Base-by-base conservation (phyloP, 2,329 filamentous ascomycete genomes). In the Sporothrix globosa region DNA sequence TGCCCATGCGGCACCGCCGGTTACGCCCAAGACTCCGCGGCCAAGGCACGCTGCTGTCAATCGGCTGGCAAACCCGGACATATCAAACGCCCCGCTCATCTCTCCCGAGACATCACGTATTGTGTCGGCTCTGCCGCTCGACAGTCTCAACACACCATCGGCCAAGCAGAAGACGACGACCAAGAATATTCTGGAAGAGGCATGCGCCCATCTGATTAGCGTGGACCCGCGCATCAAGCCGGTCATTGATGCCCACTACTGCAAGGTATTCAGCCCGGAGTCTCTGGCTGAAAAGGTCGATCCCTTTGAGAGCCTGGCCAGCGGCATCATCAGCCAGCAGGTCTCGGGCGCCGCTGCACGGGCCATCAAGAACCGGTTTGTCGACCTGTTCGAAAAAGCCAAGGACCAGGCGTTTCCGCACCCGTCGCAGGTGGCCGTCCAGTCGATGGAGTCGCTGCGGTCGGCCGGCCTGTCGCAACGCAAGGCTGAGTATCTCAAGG, bases 271-370 rank as follows among this genome's bases (percentile, higher is more conserved):
- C 81, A 91, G 90, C 1, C 87, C 92, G 0, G 90, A 91, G 73
- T 93, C 93, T 0, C 82, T 98, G n/a, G 88, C 90, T 39, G 93
- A 97, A 79, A 85, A 88, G 73, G 88, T 97, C 72, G 93, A 98
- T 80, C 96, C 96, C 0, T 99, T 97, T 77, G 90, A 91, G 75
- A 90, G 88, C 70, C 85, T 99, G 46, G 86, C 88, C 52, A 94
- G 91, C 79, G 91, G 93, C 67, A 97, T 99, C 77, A 97, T 98
- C 76, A 93, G 92, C 68, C 96, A 98, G 81, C 96, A 99, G 82
- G 95, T 99, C 24, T 97, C 93, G 0, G 93, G 95, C 21, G 93
- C 93, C 6, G 96, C 96, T 0, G 96, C 96, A 14, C 91, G 88
- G 74, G 92, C 92, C 6, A 98, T 99, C 81, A 94, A 95, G 79